Evolutionary conservation across 75 land plant genomes (phyloP).

Genomic region (Chamaecyparis obtusa): DNA sequence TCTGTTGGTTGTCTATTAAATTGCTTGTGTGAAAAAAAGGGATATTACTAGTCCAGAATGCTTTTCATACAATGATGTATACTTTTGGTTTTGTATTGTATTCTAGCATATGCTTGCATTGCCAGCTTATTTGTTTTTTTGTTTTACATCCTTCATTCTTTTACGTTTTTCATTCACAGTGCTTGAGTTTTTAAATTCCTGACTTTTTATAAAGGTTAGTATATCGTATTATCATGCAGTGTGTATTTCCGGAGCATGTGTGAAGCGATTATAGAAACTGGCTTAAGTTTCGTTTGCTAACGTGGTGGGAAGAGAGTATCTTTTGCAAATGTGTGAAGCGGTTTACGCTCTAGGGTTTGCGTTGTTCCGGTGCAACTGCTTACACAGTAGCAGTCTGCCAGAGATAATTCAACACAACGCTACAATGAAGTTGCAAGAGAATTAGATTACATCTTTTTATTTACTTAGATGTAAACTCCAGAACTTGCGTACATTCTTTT

Average conservation of each 20-base stretch:
- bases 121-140: neutral
- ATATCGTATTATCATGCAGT: neutral
- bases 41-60: neutral
- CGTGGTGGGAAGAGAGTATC: too few relatives aligned
- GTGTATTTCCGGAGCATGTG: neutral
- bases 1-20: neutral
- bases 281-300: too few relatives aligned
- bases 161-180: neutral
- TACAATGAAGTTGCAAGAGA: neutral
- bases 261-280: too few relatives aligned
- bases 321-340: too few relatives aligned
- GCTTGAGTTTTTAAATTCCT: neutral
- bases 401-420: neutral
- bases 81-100: neutral
- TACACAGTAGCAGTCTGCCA: neutral
- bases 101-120: neutral
- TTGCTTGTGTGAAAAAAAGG: neutral
- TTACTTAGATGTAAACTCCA: neutral
- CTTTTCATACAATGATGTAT: neutral
- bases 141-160: neutral
- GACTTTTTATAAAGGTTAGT: neutral
- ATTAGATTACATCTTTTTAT: neutral
- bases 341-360: too few relatives aligned
- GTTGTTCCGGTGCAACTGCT: neutral
- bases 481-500: neutral